These are phyloP conservation scores for Cruciata laevipes DNA, from an alignment of 257 asterid species.

Conservation along the genomic window DNA sequence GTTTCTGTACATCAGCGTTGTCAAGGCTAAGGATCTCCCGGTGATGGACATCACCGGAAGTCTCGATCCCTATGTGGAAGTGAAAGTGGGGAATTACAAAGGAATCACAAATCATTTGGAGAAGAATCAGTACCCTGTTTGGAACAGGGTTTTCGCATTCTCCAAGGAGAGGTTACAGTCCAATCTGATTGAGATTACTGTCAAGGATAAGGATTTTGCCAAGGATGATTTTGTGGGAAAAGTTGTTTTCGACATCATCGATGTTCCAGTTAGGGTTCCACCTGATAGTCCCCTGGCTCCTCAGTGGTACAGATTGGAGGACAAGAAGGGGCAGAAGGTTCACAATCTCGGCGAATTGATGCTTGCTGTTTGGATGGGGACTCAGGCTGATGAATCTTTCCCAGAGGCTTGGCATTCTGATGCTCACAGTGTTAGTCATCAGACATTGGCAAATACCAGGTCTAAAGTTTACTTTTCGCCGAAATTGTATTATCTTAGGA, in stretches of 20 bases:
- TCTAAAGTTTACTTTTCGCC: conserved; percentile 85
- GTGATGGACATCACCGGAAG: conserved; percentile 71
- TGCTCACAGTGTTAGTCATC: conserved; percentile 60
- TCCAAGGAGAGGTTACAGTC: conserved; percentile 68
- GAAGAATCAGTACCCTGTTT: conserved; percentile 63
- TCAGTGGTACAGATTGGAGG: conserved; percentile 63
- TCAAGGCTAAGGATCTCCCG: conserved; percentile 74
- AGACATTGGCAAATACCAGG: conserved; percentile 45
- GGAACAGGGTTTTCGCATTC: conserved; percentile 72
- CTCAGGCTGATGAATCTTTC: conserved; percentile 90
- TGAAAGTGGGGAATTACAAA: conserved; percentile 76
- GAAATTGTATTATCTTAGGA: conserved; percentile 55
- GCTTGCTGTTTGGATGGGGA: conserved; percentile 95
- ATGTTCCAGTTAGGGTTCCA: conserved; percentile 62
- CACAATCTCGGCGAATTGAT: conserved; percentile 55
- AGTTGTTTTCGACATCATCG: conserved; percentile 55
- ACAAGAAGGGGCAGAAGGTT: conserved; percentile 51
- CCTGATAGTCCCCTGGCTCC: conserved; percentile 92
- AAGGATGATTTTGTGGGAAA: conserved; percentile 82
- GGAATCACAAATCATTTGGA: conserved; percentile 68
- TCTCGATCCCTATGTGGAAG: conserved; percentile 88
- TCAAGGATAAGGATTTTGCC: conserved; percentile 66
- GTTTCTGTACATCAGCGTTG: conserved; percentile 54
- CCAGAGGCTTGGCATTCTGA: conserved; percentile 93
- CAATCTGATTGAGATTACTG: conserved; percentile 52